Conservation (phyloP, 345 rosid genomes). For the Heritiera littoralis region DNA sequence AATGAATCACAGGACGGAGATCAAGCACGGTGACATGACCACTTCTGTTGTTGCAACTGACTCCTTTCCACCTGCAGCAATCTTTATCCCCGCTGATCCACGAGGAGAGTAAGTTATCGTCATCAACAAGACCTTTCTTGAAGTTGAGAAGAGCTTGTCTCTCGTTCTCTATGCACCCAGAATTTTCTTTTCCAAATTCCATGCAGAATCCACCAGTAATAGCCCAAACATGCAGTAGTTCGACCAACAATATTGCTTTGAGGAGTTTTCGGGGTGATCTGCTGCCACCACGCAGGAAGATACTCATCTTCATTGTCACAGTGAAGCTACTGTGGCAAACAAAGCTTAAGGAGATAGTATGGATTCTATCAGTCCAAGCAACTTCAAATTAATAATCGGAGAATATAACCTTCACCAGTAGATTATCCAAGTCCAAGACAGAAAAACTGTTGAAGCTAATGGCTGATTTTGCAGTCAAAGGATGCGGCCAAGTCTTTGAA, state of each 20-base stretch:
- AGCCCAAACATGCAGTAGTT: background rate
- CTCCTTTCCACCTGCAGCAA: conserved; percentile 16
- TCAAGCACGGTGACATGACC: conserved; percentile 17
- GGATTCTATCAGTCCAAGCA: background rate
- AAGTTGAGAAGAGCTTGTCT: conserved; percentile 7
- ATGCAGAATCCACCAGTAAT: background rate
- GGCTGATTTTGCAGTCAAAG: no score
- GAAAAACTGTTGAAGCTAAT: no score
- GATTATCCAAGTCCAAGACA: no score
- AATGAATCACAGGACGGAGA: background rate
- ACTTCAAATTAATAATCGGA: no score
- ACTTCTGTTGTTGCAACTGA: conserved; percentile 11
- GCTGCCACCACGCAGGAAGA: background rate
- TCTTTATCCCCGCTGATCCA: conserved; percentile 1
- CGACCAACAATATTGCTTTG: background rate
- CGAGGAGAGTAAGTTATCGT: background rate
- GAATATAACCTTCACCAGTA: no score
- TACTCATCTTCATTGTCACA: background rate
- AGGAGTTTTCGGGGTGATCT: background rate
- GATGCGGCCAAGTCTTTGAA: no score
- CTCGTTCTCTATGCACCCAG: conserved; percentile 1
- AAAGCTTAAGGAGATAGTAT: background rate
- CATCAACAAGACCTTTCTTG: background rate
- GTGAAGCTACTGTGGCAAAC: background rate
- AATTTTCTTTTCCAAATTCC: background rate